Evolutionary conservation across 108 stramenopile genomes (phyloP).

Genomic region (Skeletonema costatum): DNA sequence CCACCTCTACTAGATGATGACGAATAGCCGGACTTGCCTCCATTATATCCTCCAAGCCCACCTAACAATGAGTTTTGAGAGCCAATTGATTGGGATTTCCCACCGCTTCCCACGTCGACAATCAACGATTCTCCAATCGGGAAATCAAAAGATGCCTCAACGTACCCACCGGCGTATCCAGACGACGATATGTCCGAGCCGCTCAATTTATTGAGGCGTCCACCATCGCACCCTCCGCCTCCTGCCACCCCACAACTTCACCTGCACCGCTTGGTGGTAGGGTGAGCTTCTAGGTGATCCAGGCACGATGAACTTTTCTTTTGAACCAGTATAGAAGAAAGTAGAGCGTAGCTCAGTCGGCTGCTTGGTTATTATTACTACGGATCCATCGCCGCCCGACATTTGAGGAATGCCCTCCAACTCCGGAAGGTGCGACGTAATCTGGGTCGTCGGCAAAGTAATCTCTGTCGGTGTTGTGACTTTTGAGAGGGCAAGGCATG

Average conservation of each 20-base stretch:
- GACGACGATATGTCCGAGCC: background rate
- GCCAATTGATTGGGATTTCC: background rate
- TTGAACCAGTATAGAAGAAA: background rate
- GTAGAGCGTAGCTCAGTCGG: background rate
- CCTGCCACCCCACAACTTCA: constrained; percentile 29
- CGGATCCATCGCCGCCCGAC: background rate
- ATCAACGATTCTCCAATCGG: constrained; percentile 10
- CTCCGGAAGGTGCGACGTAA: background rate
- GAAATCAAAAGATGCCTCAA: constrained; percentile 19
- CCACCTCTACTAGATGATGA: too few relatives aligned
- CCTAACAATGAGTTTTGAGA: constrained; percentile 1
- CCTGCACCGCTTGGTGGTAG: constrained; percentile 5
- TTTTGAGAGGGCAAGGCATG: background rate
- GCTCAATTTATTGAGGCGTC: background rate
- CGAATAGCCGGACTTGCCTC: constrained; percentile 11
- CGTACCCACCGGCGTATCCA: constrained; percentile 8
- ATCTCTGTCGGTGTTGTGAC: too few relatives aligned
- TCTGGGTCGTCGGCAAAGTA: background rate
- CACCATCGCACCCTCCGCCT: constrained; percentile 30
- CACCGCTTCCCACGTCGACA: constrained; percentile 15
- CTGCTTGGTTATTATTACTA: background rate
- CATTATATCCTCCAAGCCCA: constrained; percentile 6
- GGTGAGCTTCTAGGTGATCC: background rate
- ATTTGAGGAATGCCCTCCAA: background rate
- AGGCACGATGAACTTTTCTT: constrained; percentile 1